Evolutionary conservation across 345 rosid genomes (phyloP).

Genomic region (Anacardium occidentale): DNA sequence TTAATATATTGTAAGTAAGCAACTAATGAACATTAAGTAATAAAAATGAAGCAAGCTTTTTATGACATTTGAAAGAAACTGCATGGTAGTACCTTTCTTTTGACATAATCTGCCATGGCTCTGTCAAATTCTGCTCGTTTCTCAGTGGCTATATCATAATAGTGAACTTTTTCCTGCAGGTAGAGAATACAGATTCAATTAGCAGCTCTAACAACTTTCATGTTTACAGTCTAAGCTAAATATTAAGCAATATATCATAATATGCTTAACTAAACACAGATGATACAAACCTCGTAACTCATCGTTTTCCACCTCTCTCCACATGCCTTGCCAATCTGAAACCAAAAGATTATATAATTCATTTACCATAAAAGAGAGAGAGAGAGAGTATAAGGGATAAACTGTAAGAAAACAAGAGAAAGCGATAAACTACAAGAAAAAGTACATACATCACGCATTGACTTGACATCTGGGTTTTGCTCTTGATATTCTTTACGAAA

Average conservation of each 20-base stretch:
- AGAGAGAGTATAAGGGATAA: neutral
- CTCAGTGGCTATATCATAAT: slow-evolving; percentile 85
- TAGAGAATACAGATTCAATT: slow-evolving; percentile 16
- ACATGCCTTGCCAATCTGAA: slow-evolving; percentile 90
- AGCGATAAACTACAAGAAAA: neutral
- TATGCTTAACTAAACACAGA: slow-evolving; percentile 1
- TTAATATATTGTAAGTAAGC: slow-evolving; percentile 9
- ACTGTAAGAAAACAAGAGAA: neutral
- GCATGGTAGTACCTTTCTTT: slow-evolving; percentile 51
- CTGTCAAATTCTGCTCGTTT: slow-evolving; percentile 86
- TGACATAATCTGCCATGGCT: slow-evolving; percentile 64
- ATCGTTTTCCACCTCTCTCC: slow-evolving; percentile 95
- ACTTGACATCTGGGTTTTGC: slow-evolving; percentile 82
- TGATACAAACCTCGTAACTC: slow-evolving; percentile 66
- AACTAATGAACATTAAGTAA: slow-evolving; percentile 3
- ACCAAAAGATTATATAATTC: slow-evolving; percentile 10
- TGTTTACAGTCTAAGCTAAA: neutral
- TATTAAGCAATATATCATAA: neutral
- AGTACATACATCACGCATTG: slow-evolving; percentile 81
- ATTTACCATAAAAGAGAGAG: neutral
- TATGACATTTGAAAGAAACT: neutral
- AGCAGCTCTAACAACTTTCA: slow-evolving; percentile 10
- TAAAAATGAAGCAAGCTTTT: neutral
- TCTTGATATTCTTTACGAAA: slow-evolving; percentile 80
- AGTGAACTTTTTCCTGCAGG: slow-evolving; percentile 81